Evolutionary conservation across 1,139 yeast genomes (phyloP).

Genomic region (Schwanniomyces etchellsii): DNA sequence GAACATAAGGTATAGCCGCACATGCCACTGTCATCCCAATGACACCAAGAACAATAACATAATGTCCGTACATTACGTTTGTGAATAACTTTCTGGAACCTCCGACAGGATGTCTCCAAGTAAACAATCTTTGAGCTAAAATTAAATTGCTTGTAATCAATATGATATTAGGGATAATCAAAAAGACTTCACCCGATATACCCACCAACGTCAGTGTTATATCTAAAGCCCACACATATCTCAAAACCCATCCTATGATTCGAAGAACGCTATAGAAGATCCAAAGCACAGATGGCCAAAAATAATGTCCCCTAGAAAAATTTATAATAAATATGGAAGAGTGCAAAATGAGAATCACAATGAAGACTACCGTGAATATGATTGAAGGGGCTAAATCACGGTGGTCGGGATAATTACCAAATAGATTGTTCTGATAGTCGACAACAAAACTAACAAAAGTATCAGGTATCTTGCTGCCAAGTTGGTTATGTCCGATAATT

Average conservation of each 20-base stretch:
- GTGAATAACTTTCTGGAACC: constrained; percentile 35
- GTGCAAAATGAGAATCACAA: constrained; percentile 20
- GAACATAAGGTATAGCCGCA: constrained; percentile 29
- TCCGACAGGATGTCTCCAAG: constrained; percentile 46
- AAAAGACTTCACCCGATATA: constrained; percentile 27
- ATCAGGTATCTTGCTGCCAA: constrained; percentile 20
- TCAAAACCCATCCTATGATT: constrained; percentile 19
- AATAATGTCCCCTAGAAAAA: constrained; percentile 30
- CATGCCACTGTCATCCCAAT: constrained; percentile 29
- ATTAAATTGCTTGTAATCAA: constrained; percentile 34
- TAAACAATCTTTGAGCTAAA: constrained; percentile 38
- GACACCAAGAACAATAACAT: constrained; percentile 24
- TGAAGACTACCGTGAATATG: constrained; percentile 26
- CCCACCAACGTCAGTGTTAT: constrained; percentile 22
- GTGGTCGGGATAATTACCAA: constrained; percentile 30
- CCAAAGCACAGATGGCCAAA: constrained; percentile 30
- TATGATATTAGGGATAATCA: constrained; percentile 28
- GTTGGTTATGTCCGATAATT: constrained; percentile 13
- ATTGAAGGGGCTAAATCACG: constrained; percentile 26
- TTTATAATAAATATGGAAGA: constrained; percentile 23
- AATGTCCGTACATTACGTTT: constrained; percentile 27
- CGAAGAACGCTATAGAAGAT: constrained; percentile 22
- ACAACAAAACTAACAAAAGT: constrained; percentile 14
- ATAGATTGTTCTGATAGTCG: constrained; percentile 21
- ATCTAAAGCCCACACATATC: constrained; percentile 26